Percentiles rank a stretch among this genome's conserved stretches.
Evolutionary conservation across 2,329 filamentous ascomycete genomes (phyloP).

Genomic region (Pezicula neosporulosa): DNA sequence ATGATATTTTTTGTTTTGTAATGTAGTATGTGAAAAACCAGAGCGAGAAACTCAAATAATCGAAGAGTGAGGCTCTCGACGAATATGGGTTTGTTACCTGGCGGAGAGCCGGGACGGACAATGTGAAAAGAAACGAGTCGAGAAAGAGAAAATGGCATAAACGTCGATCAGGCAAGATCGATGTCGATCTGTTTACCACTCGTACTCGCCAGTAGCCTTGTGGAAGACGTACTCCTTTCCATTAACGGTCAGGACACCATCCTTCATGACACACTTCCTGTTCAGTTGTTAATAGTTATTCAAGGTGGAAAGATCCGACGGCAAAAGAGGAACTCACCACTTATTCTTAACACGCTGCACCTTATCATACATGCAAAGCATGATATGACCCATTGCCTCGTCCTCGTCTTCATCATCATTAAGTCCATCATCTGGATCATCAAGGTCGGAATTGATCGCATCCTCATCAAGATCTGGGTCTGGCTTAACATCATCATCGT

Average conservation of each 20-base stretch:
- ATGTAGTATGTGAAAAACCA: no score
- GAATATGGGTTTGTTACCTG: no score
- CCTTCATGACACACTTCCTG: slow-evolving; percentile 97
- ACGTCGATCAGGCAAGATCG: no score
- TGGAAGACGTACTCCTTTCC: slow-evolving; percentile 97
- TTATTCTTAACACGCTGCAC: slow-evolving; percentile 99
- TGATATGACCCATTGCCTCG: slow-evolving; percentile 80
- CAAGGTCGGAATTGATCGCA: slow-evolving; percentile 96
- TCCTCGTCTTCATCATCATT: slow-evolving; percentile 86
- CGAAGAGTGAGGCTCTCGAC: no score
- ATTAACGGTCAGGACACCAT: slow-evolving; percentile 89
- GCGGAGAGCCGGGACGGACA: no score
- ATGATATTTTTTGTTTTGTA: no score
- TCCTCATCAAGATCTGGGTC: slow-evolving; percentile 74
- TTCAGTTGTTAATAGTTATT: slow-evolving; percentile 21
- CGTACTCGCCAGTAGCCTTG: slow-evolving; percentile 95
- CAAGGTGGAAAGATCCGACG: no score
- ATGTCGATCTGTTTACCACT: slow-evolving; percentile 64
- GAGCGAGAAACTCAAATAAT: no score
- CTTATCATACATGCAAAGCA: slow-evolving; percentile 99
- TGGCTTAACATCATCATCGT: slow-evolving; percentile 50
- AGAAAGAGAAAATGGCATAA: no score
- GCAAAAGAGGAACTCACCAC: slow-evolving; percentile 52
- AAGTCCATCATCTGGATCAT: slow-evolving; percentile 84
- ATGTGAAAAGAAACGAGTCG: no score